Percentiles rank a stretch among this genome's conserved stretches.
These are phyloP conservation scores for Lathyrus aphaca DNA, from an alignment of 306 rosid species.

Conservation along the genomic window DNA sequence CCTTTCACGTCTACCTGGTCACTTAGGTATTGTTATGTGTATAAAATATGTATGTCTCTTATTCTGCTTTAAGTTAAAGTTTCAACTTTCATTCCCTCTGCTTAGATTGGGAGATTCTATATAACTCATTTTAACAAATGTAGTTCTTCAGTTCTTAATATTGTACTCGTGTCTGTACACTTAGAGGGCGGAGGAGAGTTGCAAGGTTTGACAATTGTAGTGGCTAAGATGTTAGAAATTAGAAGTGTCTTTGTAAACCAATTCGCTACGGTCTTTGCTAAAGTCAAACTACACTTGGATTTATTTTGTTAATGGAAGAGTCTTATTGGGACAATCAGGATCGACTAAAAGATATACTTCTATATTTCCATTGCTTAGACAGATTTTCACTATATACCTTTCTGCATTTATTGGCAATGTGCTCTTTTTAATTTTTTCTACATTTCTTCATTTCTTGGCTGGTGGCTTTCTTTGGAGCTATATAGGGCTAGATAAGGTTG, in stretches of 20 bases:
- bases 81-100: conserved; percentile 14
- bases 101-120: not conserved
- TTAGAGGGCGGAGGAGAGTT: not conserved
- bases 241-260: conserved; percentile 6
- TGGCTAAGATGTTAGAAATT: conserved; percentile 19
- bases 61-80: conserved; percentile 6
- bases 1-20: conserved; percentile 91
- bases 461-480: not conserved
- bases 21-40: conserved; percentile 58
- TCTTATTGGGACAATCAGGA: conserved; percentile 2
- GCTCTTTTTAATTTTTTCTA: not conserved
- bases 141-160: not conserved
- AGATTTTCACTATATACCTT: not conserved
- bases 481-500: no score
- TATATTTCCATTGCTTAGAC: not conserved
- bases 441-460: not conserved
- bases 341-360: conserved; percentile 3
- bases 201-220: conserved; percentile 14
- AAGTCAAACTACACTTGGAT: not conserved
- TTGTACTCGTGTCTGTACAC: conserved; percentile 24
- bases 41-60: conserved; percentile 6
- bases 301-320: not conserved
- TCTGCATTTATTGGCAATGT: no score
- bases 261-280: not conserved
- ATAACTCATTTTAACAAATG: conserved; percentile 3